phyloP scores from a whole-genome alignment of 768 basidiomycete species.

The Cytidiella melzeri region DNA sequence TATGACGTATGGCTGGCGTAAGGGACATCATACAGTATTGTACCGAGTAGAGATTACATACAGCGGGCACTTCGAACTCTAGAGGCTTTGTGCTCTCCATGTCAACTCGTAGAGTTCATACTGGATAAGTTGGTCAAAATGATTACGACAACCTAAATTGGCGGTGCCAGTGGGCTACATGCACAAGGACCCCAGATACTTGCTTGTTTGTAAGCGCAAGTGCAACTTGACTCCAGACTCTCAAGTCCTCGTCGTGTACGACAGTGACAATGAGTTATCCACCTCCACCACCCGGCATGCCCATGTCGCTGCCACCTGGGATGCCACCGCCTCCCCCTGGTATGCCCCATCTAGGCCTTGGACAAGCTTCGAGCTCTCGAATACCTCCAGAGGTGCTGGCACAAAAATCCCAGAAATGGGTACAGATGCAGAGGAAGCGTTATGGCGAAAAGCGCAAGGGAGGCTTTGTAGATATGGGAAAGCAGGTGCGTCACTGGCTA shows the following conservation, averaged over 20 bases:
- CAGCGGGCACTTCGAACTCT: too few species aligned
- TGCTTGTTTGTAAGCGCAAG: conserved; percentile 1
- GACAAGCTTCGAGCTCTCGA: conserved; percentile 32
- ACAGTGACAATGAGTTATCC: conserved; percentile 42
- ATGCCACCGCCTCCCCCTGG: conserved; percentile 31
- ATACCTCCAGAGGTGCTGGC: conserved; percentile 68
- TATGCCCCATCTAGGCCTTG: conserved; percentile 27
- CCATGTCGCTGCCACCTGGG: conserved; percentile 31
- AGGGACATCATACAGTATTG: too few species aligned
- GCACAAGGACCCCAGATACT: not conserved
- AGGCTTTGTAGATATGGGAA: conserved; percentile 87
- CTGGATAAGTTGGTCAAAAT: too few species aligned
- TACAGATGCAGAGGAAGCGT: conserved; percentile 87
- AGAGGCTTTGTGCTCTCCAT: too few species aligned
- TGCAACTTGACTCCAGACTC: conserved; percentile 2
- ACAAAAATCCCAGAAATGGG: conserved; percentile 95
- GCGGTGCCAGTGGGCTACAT: not conserved
- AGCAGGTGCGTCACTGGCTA: conserved; percentile 57
- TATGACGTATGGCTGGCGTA: too few species aligned
- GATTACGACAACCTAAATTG: too few species aligned
- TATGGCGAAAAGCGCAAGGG: conserved; percentile 90
- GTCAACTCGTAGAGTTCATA: too few species aligned
- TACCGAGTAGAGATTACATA: too few species aligned
- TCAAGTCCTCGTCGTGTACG: conserved; percentile 17
- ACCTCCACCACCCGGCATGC: conserved; percentile 38